These are phyloP conservation scores for Phialemonium atrogriseum DNA, from an alignment of 2,329 filamentous ascomycete species.

Conservation along the genomic window DNA sequence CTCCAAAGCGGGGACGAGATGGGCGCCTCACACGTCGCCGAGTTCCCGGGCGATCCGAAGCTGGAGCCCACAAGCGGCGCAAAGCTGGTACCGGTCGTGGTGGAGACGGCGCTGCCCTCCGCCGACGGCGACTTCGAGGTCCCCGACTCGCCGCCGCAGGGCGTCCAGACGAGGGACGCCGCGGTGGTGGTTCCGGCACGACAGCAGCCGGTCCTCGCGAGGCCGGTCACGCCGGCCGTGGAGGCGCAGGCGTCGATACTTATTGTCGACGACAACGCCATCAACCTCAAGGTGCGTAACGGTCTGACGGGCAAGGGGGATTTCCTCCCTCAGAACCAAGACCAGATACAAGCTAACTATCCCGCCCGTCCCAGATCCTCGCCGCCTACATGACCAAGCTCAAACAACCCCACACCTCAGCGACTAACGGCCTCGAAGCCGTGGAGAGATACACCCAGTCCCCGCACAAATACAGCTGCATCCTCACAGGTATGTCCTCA, in stretches of 20 bases:
- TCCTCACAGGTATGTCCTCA: slow-evolving; percentile 27
- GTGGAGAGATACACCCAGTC: slow-evolving; percentile 18
- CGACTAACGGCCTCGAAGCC: slow-evolving; percentile 25
- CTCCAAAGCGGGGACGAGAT: too few species aligned
- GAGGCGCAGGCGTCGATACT: slow-evolving; percentile 15
- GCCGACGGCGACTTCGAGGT: too few species aligned
- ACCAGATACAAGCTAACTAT: not conserved
- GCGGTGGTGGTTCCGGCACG: too few species aligned
- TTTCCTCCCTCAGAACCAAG: not conserved
- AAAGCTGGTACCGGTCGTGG: too few species aligned
- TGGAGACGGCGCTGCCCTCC: too few species aligned
- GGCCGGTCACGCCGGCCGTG: slow-evolving; percentile 1
- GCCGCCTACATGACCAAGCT: slow-evolving; percentile 26
- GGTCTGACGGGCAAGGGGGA: too few species aligned
- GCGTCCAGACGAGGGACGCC: too few species aligned
- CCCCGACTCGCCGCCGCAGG: too few species aligned
- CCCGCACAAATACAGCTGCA: slow-evolving; percentile 16
- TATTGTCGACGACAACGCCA: slow-evolving; percentile 32
- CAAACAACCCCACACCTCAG: slow-evolving; percentile 18
- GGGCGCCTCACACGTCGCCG: too few species aligned
- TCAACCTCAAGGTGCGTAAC: slow-evolving; percentile 23
- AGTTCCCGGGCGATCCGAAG: too few species aligned
- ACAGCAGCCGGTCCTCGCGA: too few species aligned
- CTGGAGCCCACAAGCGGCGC: too few species aligned
- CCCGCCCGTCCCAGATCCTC: slow-evolving; percentile 20